These are phyloP conservation scores for Solanum medicagineum DNA, from an alignment of 257 asterid species.

Conservation along the genomic window DNA sequence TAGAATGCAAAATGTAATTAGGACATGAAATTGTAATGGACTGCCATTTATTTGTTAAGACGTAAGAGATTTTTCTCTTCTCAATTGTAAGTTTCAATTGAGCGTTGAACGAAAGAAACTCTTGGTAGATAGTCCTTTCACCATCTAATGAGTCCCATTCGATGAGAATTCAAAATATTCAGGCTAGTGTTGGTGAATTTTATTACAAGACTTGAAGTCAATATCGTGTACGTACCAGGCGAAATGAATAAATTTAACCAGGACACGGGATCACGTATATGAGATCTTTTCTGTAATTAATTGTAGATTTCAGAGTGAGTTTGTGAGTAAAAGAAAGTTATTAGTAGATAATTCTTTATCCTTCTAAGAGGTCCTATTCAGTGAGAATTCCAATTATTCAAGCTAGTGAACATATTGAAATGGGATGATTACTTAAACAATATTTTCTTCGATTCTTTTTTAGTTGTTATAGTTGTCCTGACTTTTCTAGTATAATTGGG, in stretches of 20 bases:
- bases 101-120: neutral
- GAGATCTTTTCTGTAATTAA: neutral
- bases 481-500: no score
- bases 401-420: neutral
- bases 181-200: neutral
- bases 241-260: neutral
- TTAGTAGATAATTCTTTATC: neutral
- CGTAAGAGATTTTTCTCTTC: no score
- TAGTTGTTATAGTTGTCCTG: no score
- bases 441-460: no score
- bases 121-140: neutral
- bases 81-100: no score
- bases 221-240: neutral
- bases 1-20: no score
- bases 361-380: neutral
- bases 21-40: neutral
- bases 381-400: neutral
- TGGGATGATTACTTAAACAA: neutral
- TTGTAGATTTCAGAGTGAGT: neutral
- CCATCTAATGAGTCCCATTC: neutral
- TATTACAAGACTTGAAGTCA: neutral
- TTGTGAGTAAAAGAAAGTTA: no score
- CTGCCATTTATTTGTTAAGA: no score
- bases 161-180: no score
- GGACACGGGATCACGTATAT: neutral